These are phyloP conservation scores for Fomitopsis pinicola DNA, from an alignment of 1,284 basidiomycete genomes.

Conservation along the genomic window DNA sequence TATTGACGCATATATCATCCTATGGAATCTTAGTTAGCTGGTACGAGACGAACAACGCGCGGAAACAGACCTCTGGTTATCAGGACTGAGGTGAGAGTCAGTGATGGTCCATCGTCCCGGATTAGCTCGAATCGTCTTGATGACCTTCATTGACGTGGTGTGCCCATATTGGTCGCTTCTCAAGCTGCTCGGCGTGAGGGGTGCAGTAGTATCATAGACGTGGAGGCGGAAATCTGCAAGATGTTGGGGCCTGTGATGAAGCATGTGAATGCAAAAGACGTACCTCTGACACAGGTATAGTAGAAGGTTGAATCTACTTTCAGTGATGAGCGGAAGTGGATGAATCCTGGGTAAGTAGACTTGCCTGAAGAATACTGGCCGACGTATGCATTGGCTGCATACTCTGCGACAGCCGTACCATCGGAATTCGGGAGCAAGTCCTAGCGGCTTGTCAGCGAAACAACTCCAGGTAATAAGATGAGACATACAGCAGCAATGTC, in stretches of 20 bases:
- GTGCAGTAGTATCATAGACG: constrained; percentile 78
- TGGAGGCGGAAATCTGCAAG: constrained; percentile 78
- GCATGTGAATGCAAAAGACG: constrained; percentile 4
- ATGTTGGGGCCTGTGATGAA: constrained; percentile 7
- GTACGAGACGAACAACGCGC: neutral
- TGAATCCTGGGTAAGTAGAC: constrained; percentile 12
- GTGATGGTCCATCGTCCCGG: constrained; percentile 89
- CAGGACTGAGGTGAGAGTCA: constrained; percentile 89
- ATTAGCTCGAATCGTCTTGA: constrained; percentile 76
- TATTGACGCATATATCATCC: constrained; percentile 92
- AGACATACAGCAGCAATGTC: constrained; percentile 47
- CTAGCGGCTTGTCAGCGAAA: constrained; percentile 31
- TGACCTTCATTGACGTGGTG: constrained; percentile 66
- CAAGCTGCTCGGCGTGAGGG: constrained; percentile 16
- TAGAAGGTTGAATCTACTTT: constrained; percentile 70
- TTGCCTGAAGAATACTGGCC: constrained; percentile 86
- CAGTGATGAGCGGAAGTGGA: neutral
- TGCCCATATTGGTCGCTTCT: constrained; percentile 36
- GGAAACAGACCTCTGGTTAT: constrained; percentile 72
- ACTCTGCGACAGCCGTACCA: constrained; percentile 84
- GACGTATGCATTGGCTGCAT: constrained; percentile 82
- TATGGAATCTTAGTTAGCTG: constrained; percentile 21
- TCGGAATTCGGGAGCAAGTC: constrained; percentile 80
- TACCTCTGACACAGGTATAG: constrained; percentile 80
- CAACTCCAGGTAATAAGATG: neutral